Percentiles rank a stretch among this genome's conserved stretches.
Evolutionary conservation across 1,284 basidiomycete species (phyloP).

Genomic region (Mycosarcoma maydis): DNA sequence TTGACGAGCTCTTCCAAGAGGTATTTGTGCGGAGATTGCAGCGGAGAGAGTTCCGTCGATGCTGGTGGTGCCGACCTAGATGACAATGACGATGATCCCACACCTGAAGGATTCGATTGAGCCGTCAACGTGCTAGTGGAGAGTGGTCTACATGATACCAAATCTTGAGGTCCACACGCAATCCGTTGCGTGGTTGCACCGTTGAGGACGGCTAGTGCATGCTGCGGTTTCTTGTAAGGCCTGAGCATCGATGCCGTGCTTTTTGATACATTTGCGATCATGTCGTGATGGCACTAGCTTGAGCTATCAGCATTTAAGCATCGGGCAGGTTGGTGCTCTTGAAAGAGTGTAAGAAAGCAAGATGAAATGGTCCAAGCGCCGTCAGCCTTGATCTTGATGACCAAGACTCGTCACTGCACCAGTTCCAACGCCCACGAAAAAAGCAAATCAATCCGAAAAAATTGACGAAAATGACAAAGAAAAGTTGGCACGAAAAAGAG

Average conservation of each 20-base stretch:
- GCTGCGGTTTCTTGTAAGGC: background rate
- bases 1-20: slow-evolving; percentile 38
- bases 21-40: slow-evolving; percentile 36
- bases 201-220: background rate
- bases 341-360: too few species aligned
- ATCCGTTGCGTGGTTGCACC: too few species aligned
- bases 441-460: too few species aligned
- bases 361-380: too few species aligned
- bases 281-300: background rate
- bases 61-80: slow-evolving; percentile 32
- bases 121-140: background rate
- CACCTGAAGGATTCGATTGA: background rate
- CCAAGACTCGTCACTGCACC: background rate
- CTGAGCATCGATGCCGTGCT: slow-evolving; percentile 1
- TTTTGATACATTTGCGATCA: slow-evolving; percentile 13
- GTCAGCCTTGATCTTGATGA: too few species aligned
- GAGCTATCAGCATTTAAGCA: background rate
- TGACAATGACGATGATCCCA: background rate
- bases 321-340: too few species aligned
- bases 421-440: background rate
- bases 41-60: slow-evolving; percentile 28
- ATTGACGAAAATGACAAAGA: background rate
- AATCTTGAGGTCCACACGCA: too few species aligned
- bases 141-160: background rate
- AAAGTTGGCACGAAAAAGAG: background rate